Conservation (phyloP, 202 grass and related monocot genomes). For the Schoenoplectus triqueter region DNA sequence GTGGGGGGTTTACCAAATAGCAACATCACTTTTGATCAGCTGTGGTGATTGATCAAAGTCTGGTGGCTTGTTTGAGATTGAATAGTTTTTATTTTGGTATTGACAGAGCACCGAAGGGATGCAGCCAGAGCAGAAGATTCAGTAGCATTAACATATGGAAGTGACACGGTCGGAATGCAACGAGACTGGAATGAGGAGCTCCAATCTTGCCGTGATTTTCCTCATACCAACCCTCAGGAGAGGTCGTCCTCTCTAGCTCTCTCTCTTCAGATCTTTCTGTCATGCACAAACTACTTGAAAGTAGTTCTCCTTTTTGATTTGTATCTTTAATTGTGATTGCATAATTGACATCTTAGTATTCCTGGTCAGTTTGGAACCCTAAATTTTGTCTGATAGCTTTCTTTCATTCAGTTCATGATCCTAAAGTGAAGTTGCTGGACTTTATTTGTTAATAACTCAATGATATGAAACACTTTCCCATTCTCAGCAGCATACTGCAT, state of each 20-base stretch:
- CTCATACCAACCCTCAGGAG: conserved; percentile 84
- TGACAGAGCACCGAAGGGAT: conserved; percentile 82
- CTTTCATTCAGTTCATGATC: not conserved
- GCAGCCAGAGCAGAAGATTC: conserved; percentile 89
- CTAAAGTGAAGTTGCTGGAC: not conserved
- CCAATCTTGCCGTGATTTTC: conserved; percentile 95
- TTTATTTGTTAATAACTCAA: not conserved
- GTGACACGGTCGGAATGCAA: conserved; percentile 95
- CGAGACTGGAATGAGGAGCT: conserved; percentile 99
- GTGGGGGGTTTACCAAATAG: not conserved
- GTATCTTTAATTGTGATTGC: conserved; percentile 3
- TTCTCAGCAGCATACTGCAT: conserved; percentile 14
- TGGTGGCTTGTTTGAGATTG: not conserved
- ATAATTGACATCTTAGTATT: conserved; percentile 14
- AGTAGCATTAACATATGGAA: conserved; percentile 81
- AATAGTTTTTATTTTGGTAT: conserved; percentile 21
- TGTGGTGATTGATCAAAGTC: not conserved
- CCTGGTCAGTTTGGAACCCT: not conserved
- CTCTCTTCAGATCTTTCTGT: not conserved
- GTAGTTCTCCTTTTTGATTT: conserved; percentile 6
- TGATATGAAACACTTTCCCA: not conserved
- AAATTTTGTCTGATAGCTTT: not conserved
- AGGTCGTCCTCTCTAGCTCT: conserved; percentile 52
- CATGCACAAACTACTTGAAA: conserved; percentile 32
- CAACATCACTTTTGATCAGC: not conserved